Evolutionary conservation across 345 rosid genomes (phyloP), one percentile per base, ranked within the genome.

Genomic region (Stellera chamaejasme): DNA sequence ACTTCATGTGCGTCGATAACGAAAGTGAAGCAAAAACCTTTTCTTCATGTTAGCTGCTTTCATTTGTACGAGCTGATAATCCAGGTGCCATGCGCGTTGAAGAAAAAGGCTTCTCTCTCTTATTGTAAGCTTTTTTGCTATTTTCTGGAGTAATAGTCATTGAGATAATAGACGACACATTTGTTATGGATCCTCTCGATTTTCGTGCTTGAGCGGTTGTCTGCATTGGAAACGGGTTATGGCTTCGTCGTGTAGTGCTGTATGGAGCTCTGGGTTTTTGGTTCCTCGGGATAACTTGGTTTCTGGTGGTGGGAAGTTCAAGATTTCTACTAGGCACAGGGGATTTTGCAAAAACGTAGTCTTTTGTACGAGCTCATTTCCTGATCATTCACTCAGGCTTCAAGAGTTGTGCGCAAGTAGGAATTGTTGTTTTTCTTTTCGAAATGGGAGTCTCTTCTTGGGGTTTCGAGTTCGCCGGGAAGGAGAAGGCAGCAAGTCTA

Each of bases 181-280:
- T 46, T 65, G 2, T 19, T 19, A 43, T 54, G 61, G 54, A 45
- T 46, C 11, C 27, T 54, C 51, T 59, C 16, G 50, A 45, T 54
- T 45, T 64, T 45, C 56, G 0, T 54, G 45, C 52, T 45, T 71
- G 19, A 26, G 27, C 43, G 48, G 14, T 12, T 42, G 43, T 14
- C 50, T 25, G 41, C 48, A 45, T 48, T 62, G 60, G 56, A 9
- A 32, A 49, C 62, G 55, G 23, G 56, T 54, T 55, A 88, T 88
- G 97, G 80, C 86, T 66, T 66, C 77, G 45, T 66, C 77, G 45
- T 60, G 74, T 65, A 72, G 57, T 72, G 68, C 77, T 55, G 78
- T 79, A 46, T 82, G 87, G 80, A 72, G 71, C 64, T 69, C 65
- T 74, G 87, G 82, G 49, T 73, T 77, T 25, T 72, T 61, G 23